Evolutionary conservation across 2,329 filamentous ascomycete genomes (phyloP).

Genomic region (Botrytis galanthina): DNA sequence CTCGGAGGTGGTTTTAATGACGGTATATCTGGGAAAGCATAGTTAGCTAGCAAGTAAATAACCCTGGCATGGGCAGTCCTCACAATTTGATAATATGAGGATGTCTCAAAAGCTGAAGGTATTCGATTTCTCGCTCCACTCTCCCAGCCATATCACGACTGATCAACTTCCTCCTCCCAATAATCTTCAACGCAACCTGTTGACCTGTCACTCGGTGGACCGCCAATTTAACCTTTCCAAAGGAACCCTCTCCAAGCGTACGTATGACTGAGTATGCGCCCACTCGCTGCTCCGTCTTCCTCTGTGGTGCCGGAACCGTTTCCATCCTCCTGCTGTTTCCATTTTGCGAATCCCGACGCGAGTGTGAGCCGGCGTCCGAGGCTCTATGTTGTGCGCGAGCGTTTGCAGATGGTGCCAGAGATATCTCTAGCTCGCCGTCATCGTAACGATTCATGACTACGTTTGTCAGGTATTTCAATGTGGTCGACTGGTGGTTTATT

Average conservation of each 20-base stretch:
- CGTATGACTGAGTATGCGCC: slow-evolving; percentile 88
- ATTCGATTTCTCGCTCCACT: slow-evolving; percentile 97
- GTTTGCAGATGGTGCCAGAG: slow-evolving; percentile 63
- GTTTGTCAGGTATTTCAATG: not conserved
- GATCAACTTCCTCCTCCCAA: slow-evolving; percentile 91
- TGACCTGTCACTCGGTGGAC: slow-evolving; percentile 89
- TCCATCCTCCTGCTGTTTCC: slow-evolving; percentile 27
- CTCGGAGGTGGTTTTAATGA: slow-evolving; percentile 90
- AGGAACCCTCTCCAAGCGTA: slow-evolving; percentile 93
- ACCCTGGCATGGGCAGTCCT: slow-evolving; percentile 37
- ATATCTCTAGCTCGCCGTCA: slow-evolving; percentile 81
- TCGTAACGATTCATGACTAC: slow-evolving; percentile 50
- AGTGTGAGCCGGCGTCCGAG: slow-evolving; percentile 35
- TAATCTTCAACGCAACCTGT: slow-evolving; percentile 97
- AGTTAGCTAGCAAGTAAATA: slow-evolving; percentile 31
- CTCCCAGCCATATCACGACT: slow-evolving; percentile 97
- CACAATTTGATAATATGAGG: slow-evolving; percentile 99
- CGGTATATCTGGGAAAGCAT: slow-evolving; percentile 67
- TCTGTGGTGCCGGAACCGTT: slow-evolving; percentile 35
- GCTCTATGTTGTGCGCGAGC: slow-evolving; percentile 48
- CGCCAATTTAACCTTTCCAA: slow-evolving; percentile 97
- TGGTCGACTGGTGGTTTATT: not conserved
- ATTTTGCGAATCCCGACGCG: slow-evolving; percentile 30
- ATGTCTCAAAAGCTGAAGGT: slow-evolving; percentile 90
- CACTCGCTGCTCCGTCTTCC: slow-evolving; percentile 75